Evolutionary conservation across 169 alveolate genomes (phyloP), one percentile per base, ranked within the genome.

Genomic region (Plasmodium adleri): DNA sequence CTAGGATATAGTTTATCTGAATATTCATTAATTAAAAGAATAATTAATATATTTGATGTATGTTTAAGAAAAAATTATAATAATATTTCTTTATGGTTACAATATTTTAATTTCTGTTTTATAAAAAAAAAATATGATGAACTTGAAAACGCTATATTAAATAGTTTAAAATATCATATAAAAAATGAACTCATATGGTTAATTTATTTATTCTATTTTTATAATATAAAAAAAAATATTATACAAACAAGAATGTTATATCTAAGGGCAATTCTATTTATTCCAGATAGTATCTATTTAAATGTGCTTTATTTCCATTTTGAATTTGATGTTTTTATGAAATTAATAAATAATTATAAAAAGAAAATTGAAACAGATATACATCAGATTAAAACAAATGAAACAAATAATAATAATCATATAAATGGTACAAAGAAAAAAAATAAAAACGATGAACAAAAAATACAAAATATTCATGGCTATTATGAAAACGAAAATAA

Each of bases 161-260:
- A 54, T 28, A 49, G 83, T 20, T 20, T 83, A 47, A 83, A 83
- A 49, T 67, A 67, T 43, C 83, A 83, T 83, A 67, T 71, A 56
- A 58, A 58, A 17, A 83, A 83, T 83, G 91, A 83, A 70, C 49
- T 70, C 24, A 68, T 67, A 54, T 83, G 91, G 91, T 28, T 56
- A 50, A 24, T 68, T 72, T 67, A 71, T 52, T 52, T 83, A 15
- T 52, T 58, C 15, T 83, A 70, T 83, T 83, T 83, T 59, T 83
- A 70, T 71, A 70, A 58, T 60, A 24, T 70, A 22, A 68, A 68
- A 60, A 71, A 83, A 70, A 70, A 71, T 71, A 83, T 83, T 39
- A 26, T 45, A 9, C 70, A 83, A 54, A 70, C 86, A 28, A 56
- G 91, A n/a, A 67, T 68, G 91, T 72, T 83, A 15, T 83, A 83